A percentile compares a stretch with the other conserved stretches of the same genome.
phyloP scores from a whole-genome alignment of 352 stramenopile species.

The Phytopythium kandeliae region DNA sequence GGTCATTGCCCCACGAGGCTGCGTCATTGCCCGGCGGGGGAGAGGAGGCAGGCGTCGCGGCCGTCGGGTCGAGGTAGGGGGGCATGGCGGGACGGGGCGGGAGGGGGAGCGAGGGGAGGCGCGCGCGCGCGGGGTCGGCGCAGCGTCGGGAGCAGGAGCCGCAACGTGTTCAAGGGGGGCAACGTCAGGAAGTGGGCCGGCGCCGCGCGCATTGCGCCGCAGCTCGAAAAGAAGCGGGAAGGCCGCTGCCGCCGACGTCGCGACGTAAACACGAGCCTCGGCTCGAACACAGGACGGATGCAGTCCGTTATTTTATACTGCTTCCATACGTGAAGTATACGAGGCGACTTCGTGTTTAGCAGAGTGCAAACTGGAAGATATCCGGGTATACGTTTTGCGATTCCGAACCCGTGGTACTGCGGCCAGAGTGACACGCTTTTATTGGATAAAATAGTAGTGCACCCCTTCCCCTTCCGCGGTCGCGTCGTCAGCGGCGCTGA shows the following conservation, averaged over 20 bases:
- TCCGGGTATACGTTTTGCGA: background rate
- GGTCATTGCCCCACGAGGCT: background rate
- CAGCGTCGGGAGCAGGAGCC: background rate
- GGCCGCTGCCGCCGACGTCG: background rate
- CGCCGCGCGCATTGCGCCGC: background rate
- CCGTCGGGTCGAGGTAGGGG: constrained; percentile 5
- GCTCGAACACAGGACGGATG: too few relatives aligned
- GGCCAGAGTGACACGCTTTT: too few relatives aligned
- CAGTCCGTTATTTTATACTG: background rate
- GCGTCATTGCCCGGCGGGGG: background rate
- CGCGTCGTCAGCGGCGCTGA: too few relatives aligned
- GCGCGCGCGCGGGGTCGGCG: background rate
- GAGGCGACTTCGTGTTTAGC: too few relatives aligned
- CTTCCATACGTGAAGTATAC: background rate
- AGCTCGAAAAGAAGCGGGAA: constrained; percentile 2
- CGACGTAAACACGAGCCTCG: constrained; percentile 10
- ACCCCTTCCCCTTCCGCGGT: constrained; percentile 4
- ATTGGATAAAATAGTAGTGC: constrained; percentile 1
- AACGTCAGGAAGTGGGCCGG: constrained; percentile 4
- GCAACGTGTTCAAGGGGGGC: constrained; percentile 5
- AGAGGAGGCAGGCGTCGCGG: background rate
- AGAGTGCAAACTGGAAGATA: background rate
- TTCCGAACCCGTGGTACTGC: constrained; percentile 1
- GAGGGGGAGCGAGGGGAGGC: background rate
- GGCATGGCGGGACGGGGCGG: background rate